These are phyloP conservation scores for Rubia tinctorum DNA, from an alignment of 305 asterid genomes.

Conservation along the genomic window DNA sequence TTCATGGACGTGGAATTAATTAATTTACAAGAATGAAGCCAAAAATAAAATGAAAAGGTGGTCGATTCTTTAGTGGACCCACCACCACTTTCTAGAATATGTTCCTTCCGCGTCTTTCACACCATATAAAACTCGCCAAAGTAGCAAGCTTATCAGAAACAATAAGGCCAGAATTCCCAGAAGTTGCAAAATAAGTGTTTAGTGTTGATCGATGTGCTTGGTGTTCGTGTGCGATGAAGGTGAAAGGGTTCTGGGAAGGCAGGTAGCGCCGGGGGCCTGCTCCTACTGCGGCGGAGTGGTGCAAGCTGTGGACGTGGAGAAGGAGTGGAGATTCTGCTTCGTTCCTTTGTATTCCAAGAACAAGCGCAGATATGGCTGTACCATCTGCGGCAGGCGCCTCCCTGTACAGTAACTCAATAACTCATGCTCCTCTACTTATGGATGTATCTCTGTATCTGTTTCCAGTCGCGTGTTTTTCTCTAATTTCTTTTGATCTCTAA, in stretches of 20 bases:
- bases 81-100: not conserved
- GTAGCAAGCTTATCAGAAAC: not conserved
- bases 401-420: conserved; percentile 21
- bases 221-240: conserved; percentile 59
- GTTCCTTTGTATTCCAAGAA: conserved; percentile 64
- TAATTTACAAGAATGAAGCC: not conserved
- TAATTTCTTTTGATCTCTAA: not conserved
- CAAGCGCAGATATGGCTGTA: conserved; percentile 54
- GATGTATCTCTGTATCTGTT: no score
- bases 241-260: conserved; percentile 61
- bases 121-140: not conserved
- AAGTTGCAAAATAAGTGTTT: no score
- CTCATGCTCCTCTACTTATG: no score
- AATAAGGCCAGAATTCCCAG: no score
- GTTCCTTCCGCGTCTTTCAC: not conserved
- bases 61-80: not conserved
- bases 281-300: conserved; percentile 81
- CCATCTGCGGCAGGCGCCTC: conserved; percentile 56
- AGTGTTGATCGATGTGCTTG: conserved; percentile 44
- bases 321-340: conserved; percentile 69
- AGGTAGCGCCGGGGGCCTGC: conserved; percentile 62
- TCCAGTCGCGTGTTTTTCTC: no score
- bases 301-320: conserved; percentile 77
- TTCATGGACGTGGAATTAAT: not conserved
- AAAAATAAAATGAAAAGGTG: not conserved